Evolutionary conservation across 225 moss, liverwort and hornwort species (phyloP).

Genomic region (Polytrichum commune): DNA sequence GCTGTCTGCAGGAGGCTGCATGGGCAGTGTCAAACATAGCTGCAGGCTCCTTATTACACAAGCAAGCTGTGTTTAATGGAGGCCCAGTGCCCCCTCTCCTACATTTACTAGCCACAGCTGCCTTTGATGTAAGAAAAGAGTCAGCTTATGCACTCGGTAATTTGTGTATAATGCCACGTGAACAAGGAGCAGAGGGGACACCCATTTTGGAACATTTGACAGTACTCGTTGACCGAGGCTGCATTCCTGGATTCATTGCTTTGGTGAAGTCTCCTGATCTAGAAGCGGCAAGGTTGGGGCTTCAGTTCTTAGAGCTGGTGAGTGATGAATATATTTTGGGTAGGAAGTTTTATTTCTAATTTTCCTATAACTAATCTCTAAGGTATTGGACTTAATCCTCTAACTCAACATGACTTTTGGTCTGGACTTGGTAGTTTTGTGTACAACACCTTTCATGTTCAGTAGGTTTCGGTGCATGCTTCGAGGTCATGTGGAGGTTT

Average conservation of each 20-base stretch:
- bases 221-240: slow-evolving; percentile 82
- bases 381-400: too few species aligned
- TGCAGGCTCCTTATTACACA: slow-evolving; percentile 76
- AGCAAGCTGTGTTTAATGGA: slow-evolving; percentile 74
- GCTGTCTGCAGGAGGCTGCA: slow-evolving; percentile 75
- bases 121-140: slow-evolving; percentile 93
- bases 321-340: slow-evolving; percentile 4
- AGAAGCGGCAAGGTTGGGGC: slow-evolving; percentile 88
- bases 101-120: slow-evolving; percentile 81
- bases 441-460: too few species aligned
- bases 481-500: too few species aligned
- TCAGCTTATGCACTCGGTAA: slow-evolving; percentile 88
- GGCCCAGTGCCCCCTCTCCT: slow-evolving; percentile 80
- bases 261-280: slow-evolving; percentile 88
- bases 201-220: slow-evolving; percentile 84
- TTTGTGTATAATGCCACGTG: slow-evolving; percentile 71
- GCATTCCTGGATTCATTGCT: slow-evolving; percentile 83
- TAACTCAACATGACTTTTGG: too few species aligned
- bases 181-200: slow-evolving; percentile 49
- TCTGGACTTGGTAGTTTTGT: too few species aligned
- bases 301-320: slow-evolving; percentile 96
- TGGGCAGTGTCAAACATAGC: slow-evolving; percentile 92
- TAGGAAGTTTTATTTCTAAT: too few species aligned
- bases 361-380: too few species aligned
- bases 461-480: too few species aligned